Conservation (phyloP, 805 yeast species). For the Candida insectorum region DNA sequence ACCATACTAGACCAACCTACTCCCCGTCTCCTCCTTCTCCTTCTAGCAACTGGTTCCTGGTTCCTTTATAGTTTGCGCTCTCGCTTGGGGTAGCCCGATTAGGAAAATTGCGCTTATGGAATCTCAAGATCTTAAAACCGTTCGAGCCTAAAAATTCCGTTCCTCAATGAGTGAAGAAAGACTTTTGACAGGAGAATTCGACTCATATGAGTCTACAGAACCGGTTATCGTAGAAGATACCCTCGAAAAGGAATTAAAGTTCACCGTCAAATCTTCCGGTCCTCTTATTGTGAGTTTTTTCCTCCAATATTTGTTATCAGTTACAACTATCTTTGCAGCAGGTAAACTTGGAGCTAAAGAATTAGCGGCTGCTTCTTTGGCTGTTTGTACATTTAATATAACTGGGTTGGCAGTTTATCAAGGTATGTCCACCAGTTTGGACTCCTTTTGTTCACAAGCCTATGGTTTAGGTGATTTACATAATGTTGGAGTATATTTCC, state of each 20-base stretch:
- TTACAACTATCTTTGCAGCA: slow-evolving; percentile 73
- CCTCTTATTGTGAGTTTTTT: slow-evolving; percentile 69
- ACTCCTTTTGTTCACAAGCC: slow-evolving; percentile 80
- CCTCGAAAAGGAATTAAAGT: slow-evolving; percentile 11
- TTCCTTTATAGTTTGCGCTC: too few species aligned
- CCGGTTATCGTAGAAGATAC: background rate
- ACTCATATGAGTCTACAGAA: slow-evolving; percentile 5
- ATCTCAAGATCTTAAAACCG: background rate
- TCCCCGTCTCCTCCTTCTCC: too few species aligned
- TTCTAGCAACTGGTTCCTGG: too few species aligned
- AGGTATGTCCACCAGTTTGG: slow-evolving; percentile 77
- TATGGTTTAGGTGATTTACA: slow-evolving; percentile 69
- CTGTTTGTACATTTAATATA: slow-evolving; percentile 76
- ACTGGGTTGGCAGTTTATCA: slow-evolving; percentile 72
- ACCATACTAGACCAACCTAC: too few species aligned
- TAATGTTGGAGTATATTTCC: slow-evolving; percentile 71
- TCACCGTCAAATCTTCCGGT: slow-evolving; percentile 38
- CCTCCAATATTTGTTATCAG: slow-evolving; percentile 65
- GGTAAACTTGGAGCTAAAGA: slow-evolving; percentile 76
- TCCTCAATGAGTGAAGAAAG: slow-evolving; percentile 11
- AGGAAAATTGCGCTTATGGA: background rate
- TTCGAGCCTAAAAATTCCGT: too few species aligned
- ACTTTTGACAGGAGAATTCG: slow-evolving; percentile 11
- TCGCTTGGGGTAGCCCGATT: slow-evolving; percentile 1
- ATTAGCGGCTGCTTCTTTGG: slow-evolving; percentile 77